These are phyloP conservation scores for Diddensiella caesifluorescens DNA, from an alignment of 805 yeast species.

Conservation along the genomic window DNA sequence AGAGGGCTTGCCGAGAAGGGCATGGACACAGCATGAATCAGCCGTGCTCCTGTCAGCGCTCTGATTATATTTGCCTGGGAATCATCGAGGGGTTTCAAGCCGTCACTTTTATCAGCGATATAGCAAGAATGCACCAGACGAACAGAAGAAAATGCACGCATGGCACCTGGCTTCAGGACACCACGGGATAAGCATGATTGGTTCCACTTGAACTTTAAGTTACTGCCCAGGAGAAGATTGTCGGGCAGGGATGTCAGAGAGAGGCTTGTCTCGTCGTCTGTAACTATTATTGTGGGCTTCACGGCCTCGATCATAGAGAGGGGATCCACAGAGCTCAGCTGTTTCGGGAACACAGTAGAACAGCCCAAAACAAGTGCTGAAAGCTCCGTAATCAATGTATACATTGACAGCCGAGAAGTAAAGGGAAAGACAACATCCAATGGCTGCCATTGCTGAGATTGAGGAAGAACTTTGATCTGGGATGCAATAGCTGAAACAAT, in stretches of 20 bases:
- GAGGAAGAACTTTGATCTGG: constrained; percentile 32
- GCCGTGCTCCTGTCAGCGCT: constrained; percentile 33
- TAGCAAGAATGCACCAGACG: constrained; percentile 29
- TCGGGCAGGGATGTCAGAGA: constrained; percentile 26
- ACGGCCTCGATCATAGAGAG: constrained; percentile 19
- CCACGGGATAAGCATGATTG: constrained; percentile 26
- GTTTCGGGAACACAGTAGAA: constrained; percentile 16
- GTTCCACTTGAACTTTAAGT: constrained; percentile 9
- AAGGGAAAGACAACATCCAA: constrained; percentile 31
- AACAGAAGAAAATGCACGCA: constrained; percentile 24
- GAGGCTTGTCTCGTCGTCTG: constrained; percentile 28
- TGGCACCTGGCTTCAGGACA: constrained; percentile 19
- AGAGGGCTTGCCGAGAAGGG: constrained; percentile 31
- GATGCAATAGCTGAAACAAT: constrained; percentile 35
- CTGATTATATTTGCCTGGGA: constrained; percentile 25
- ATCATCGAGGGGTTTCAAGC: constrained; percentile 20
- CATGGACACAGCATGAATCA: constrained; percentile 30
- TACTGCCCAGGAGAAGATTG: constrained; percentile 17
- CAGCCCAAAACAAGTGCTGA: constrained; percentile 30
- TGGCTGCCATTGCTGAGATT: constrained; percentile 26
- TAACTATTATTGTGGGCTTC: constrained; percentile 28
- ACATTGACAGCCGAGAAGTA: constrained; percentile 25
- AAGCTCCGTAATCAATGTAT: constrained; percentile 27
- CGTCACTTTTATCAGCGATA: constrained; percentile 12
- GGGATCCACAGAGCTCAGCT: constrained; percentile 17